These are phyloP conservation scores for Sporothrix schenckii DNA, from an alignment of 2,329 filamentous ascomycete species.

Conservation along the genomic window DNA sequence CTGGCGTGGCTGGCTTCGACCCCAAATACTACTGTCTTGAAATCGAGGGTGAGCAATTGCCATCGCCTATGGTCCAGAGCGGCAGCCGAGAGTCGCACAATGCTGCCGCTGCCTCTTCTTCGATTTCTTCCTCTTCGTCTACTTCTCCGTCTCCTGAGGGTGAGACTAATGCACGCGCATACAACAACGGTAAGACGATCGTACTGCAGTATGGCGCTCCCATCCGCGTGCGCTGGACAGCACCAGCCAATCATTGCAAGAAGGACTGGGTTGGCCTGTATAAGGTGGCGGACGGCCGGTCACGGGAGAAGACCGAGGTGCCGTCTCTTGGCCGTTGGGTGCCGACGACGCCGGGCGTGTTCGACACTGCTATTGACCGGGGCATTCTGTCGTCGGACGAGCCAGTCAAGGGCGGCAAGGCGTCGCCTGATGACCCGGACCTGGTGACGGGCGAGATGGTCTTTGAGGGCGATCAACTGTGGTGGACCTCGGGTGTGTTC, in stretches of 20 bases:
- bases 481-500: constrained; percentile 95
- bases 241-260: constrained; percentile 82
- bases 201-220: constrained; percentile 88
- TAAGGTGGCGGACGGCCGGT: constrained; percentile 91
- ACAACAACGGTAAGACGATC: constrained; percentile 70
- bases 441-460: constrained; percentile 78
- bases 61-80: not conserved
- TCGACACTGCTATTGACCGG: constrained; percentile 73
- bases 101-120: not conserved
- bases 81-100: constrained; percentile 43
- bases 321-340: constrained; percentile 88
- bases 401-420: constrained; percentile 44
- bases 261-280: constrained; percentile 97
- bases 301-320: constrained; percentile 79
- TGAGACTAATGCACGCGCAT: constrained; percentile 59
- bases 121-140: not conserved
- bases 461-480: constrained; percentile 90
- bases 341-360: constrained; percentile 74
- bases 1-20: constrained; percentile 78
- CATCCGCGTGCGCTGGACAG: constrained; percentile 87
- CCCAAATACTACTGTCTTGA: constrained; percentile 77
- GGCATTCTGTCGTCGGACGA: constrained; percentile 74
- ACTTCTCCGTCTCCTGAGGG: constrained; percentile 47
- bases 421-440: constrained; percentile 51
- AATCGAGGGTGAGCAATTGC: constrained; percentile 63